Base-by-base conservation (phyloP, 495 filamentous ascomycete species). In the Penicillium tannophilum region DNA sequence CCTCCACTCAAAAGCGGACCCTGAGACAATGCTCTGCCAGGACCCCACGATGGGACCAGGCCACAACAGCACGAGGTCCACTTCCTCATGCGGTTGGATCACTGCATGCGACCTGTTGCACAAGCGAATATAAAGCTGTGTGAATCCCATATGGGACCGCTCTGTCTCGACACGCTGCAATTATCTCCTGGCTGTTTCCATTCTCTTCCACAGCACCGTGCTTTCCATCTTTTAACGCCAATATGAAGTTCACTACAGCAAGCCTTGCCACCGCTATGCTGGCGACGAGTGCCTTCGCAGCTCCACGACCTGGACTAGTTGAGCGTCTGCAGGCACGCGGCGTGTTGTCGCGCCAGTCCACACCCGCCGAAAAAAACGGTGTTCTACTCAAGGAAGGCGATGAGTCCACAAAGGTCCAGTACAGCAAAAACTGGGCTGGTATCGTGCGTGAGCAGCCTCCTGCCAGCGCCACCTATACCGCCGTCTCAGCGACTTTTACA, bases 351-450 rank as follows among this genome's bases (percentile, higher is more conserved):
- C 74, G 63, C 50, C 66, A 66, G 46, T 72, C 72, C 5, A 19
- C 59, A 5, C 69, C 75, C 0, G 43, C 66, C 19, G 60, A 63
- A 39, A 28, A 46, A 10, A 66, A 65, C 10, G 36, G 60, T 12
- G 35, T 72, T 9, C 52, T 65, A 4, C 58, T 64, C 12, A 64
- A 63, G 26, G 57, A 62, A 11, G 58, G 47, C 6, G 52, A 46
- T 46, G 56, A 53, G 17, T 50, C 49, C 8, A 54, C 64, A 28
- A 60, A 69, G 5, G 65, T 76, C 35, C 68, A 79, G 46, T 86
- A 86, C 66, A 80, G 75, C 64, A 77, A 74, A n/a, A 87, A 86
- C 72, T 87, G 84, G 84, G 79, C 81, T 14, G 84, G 84, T 48
- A 78, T 79, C 11, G 83, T 84, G 10, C 76, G 81, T 39, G 79